A percentile compares a stretch with the other conserved stretches of the same genome.
Evolutionary conservation across 306 rosid genomes (phyloP).

Genomic region (Cicer judaicum): DNA sequence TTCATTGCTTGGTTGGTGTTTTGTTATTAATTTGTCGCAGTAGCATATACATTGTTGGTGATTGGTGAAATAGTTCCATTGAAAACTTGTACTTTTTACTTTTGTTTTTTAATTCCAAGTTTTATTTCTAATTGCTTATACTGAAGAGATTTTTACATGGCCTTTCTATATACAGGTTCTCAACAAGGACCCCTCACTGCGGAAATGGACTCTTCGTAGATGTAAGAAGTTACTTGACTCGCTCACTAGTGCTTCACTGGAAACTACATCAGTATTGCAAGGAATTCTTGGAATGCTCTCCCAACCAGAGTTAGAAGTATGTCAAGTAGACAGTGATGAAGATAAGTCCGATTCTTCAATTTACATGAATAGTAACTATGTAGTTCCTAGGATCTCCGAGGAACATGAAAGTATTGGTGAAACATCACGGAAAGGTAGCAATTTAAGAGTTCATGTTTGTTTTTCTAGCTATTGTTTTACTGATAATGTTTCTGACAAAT

Average conservation of each 20-base stretch:
- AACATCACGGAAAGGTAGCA: slow-evolving; percentile 55
- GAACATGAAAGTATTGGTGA: slow-evolving; percentile 63
- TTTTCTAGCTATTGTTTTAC: slow-evolving; percentile 52
- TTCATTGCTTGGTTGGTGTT: slow-evolving; percentile 18
- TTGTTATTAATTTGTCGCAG: neutral
- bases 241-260: slow-evolving; percentile 51
- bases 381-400: slow-evolving; percentile 52
- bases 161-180: slow-evolving; percentile 66
- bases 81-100: slow-evolving; percentile 28
- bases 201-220: slow-evolving; percentile 66
- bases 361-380: slow-evolving; percentile 50
- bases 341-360: slow-evolving; percentile 61
- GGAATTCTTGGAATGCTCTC: slow-evolving; percentile 57
- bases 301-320: slow-evolving; percentile 52
- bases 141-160: slow-evolving; percentile 19
- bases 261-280: slow-evolving; percentile 56
- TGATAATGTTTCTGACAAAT: slow-evolving; percentile 51
- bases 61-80: slow-evolving; percentile 15
- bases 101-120: slow-evolving; percentile 14
- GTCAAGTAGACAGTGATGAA: slow-evolving; percentile 67
- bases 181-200: slow-evolving; percentile 63
- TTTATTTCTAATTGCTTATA: slow-evolving; percentile 30
- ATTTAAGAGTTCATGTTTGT: slow-evolving; percentile 50
- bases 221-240: slow-evolving; percentile 62
- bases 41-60: slow-evolving; percentile 32